Evolutionary conservation across 495 filamentous ascomycete genomes (phyloP).

Genomic region (Talaromyces borbonicus): DNA sequence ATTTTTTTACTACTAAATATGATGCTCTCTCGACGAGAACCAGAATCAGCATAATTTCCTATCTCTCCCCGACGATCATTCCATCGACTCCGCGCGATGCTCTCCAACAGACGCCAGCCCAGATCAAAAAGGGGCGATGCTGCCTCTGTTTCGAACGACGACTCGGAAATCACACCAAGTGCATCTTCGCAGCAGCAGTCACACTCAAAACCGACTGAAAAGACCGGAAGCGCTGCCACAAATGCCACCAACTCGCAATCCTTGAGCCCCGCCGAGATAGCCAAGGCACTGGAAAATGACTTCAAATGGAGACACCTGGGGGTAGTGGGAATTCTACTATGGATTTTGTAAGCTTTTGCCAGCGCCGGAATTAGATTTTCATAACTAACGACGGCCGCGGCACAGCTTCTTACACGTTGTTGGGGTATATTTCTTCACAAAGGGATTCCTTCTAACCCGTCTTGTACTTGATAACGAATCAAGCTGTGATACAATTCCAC

Average conservation of each 20-base stretch:
- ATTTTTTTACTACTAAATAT: not conserved
- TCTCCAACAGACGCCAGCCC: not conserved
- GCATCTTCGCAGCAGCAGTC: not conserved
- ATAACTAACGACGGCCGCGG: not conserved
- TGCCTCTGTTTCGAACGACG: not conserved
- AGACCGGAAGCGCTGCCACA: not conserved
- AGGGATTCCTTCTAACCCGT: constrained; percentile 91
- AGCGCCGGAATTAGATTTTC: not conserved
- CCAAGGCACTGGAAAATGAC: constrained; percentile 20
- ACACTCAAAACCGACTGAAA: constrained; percentile 9
- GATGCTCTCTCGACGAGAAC: not conserved
- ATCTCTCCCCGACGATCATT: not conserved
- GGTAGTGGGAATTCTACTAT: constrained; percentile 30
- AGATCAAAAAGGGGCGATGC: not conserved
- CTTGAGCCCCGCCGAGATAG: not conserved
- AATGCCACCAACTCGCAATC: not conserved
- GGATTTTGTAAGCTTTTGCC: constrained; percentile 31
- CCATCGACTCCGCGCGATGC: not conserved
- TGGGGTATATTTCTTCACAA: constrained; percentile 87
- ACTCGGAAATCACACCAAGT: not conserved
- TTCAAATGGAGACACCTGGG: constrained; percentile 34
- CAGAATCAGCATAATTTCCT: not conserved
- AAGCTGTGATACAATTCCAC: constrained; percentile 62
- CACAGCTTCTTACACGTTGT: constrained; percentile 59
- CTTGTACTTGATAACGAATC: constrained; percentile 85